Evolutionary conservation across 1,139 yeast species (phyloP), one percentile per base, ranked within the genome.

Genomic region (Casaregolazyma lundiana): DNA sequence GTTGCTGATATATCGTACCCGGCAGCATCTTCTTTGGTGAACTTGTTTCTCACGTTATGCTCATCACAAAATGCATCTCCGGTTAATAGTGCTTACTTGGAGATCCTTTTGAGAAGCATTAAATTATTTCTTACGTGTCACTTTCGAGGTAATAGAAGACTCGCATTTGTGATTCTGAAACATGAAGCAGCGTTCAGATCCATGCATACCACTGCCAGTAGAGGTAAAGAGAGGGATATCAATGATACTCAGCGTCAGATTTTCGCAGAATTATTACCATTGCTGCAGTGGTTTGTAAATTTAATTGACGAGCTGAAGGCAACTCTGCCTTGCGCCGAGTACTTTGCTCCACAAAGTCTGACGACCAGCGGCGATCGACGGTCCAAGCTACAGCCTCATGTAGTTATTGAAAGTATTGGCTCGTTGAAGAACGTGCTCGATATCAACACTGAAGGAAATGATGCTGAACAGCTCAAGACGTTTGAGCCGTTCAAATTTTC

Each of bases 11-110:
- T 67, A 18, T 79, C 89, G 7, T 83, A 84, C 53, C 70, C 74
- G 13, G 76, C 90, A 0, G 73, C 85, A 20, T 70, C 76, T 8
- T 61, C 80, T 2, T 55, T 89, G 16, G 67, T 80, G 19, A 83
- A 81, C 52, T 62, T 85, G 26, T 61, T 86, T 13, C 55, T 61
- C 2, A 69, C 69, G 42, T 68, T 78, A 44, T 63, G 69, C 19
- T 55, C 63, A 1, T 73, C n/a, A 8, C 45, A 43, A 20, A 35
- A 40, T n/a, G 38, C 45, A 32, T 22, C 47, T 34, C 29, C 47
- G 13, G 32, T 16, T 21, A 45, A 38, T 13, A 65, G 81, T 16
- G 84, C 81, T 52, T 61, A 80, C 34, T 63, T 86, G 34, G 83
- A 51, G 6, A 50, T 52, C 13, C 37, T 64, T 8, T 50, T 65